phyloP scores from a whole-genome alignment of 805 yeast genomes.

The Candida maesae region DNA sequence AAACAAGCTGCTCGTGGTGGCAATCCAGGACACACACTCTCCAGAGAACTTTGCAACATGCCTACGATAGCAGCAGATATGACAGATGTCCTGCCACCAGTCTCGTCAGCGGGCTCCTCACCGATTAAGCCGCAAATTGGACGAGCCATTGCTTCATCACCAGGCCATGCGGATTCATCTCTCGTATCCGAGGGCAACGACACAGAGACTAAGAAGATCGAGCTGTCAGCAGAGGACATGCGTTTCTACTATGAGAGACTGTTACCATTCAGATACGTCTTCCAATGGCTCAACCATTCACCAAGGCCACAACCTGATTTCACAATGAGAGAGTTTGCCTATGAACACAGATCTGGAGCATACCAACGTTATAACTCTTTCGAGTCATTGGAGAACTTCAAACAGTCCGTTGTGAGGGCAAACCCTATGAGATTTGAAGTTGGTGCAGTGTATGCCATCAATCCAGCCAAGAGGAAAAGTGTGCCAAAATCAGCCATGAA shows the following conservation, averaged over 20 bases:
- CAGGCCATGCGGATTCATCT: conserved; percentile 10
- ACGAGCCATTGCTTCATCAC: conserved; percentile 19
- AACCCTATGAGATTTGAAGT: conserved; percentile 91
- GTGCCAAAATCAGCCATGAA: conserved; percentile 73
- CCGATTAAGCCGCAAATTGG: conserved; percentile 24
- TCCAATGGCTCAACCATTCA: conserved; percentile 87
- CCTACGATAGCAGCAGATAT: conserved; percentile 19
- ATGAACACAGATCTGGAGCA: conserved; percentile 81
- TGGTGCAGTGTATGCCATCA: conserved; percentile 86
- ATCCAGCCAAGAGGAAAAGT: conserved; percentile 81
- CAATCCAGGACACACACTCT: neutral
- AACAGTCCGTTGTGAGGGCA: conserved; percentile 64
- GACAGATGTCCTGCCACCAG: conserved; percentile 8
- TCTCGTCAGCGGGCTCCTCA: conserved; percentile 23
- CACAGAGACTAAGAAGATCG: conserved; percentile 3
- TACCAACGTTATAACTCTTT: conserved; percentile 88
- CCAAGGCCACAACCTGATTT: conserved; percentile 72
- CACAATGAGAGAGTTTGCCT: conserved; percentile 89
- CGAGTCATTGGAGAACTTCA: conserved; percentile 63
- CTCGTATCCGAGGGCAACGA: neutral
- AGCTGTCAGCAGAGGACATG: conserved; percentile 53
- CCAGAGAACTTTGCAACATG: conserved; percentile 10
- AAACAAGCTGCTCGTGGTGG: no score
- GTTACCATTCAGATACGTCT: conserved; percentile 75
- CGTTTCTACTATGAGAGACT: conserved; percentile 62